Evolutionary conservation across 192 early-diverging fungal genomes (phyloP).

Genomic region (Oehlia diaphana): DNA sequence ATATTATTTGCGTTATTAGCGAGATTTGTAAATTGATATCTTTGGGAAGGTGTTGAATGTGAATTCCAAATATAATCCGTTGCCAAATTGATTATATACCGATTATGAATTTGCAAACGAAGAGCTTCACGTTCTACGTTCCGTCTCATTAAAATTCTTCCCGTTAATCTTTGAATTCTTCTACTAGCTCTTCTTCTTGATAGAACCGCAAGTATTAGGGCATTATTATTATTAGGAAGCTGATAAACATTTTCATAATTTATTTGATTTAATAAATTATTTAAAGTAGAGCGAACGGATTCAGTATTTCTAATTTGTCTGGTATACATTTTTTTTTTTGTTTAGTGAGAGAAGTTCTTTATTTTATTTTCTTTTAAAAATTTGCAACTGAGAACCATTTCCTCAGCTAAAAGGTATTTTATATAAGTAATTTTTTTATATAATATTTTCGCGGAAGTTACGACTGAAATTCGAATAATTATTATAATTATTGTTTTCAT

Average conservation of each 20-base stretch:
- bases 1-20: background rate
- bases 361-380: too few species aligned
- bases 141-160: background rate
- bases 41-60: background rate
- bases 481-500: too few species aligned
- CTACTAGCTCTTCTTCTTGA: background rate
- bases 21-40: background rate
- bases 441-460: too few species aligned
- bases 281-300: background rate
- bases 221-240: background rate
- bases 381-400: too few species aligned
- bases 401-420: too few species aligned
- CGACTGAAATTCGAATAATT: too few species aligned
- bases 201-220: background rate
- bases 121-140: background rate
- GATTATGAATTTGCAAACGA: background rate
- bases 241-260: background rate
- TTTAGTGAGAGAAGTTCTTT: too few species aligned
- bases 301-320: too few species aligned
- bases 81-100: background rate
- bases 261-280: background rate
- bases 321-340: too few species aligned
- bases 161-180: background rate
- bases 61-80: background rate
- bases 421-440: too few species aligned